phyloP scores from a whole-genome alignment of 805 yeast species.

The Starmera amethionina region DNA sequence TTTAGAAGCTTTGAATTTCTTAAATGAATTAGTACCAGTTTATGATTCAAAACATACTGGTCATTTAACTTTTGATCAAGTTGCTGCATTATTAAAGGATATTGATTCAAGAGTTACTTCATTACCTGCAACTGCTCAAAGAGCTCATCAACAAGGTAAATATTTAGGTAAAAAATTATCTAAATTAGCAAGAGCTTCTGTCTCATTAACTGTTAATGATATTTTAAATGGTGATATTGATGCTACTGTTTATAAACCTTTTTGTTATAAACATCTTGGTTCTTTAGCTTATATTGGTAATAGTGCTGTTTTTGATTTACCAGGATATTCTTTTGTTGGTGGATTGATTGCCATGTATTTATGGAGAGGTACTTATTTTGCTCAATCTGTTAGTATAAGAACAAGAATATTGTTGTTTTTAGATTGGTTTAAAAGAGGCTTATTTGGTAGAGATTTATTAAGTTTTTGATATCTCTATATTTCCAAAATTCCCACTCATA shows the following conservation, averaged over 20 bases:
- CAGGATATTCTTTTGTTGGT: conserved; percentile 53
- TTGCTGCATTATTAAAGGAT: conserved; percentile 38
- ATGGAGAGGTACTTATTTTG: conserved; percentile 64
- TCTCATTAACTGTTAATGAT: conserved; percentile 32
- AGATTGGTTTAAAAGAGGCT: conserved; percentile 61
- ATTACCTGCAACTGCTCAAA: conserved; percentile 66
- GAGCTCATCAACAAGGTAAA: conserved; percentile 64
- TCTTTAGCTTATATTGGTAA: conserved; percentile 62
- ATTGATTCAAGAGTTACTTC: conserved; percentile 57
- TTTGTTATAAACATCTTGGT: conserved; percentile 55
- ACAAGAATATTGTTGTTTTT: conserved; percentile 52
- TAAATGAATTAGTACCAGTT: conserved; percentile 41
- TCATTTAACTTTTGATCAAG: conserved; percentile 40
- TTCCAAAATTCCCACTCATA: no score
- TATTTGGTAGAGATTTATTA: conserved; percentile 41
- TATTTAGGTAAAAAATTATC: conserved; percentile 54
- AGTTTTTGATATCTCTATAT: conserved; percentile 10
- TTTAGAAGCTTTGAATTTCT: conserved; percentile 40
- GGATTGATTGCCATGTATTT: conserved; percentile 63
- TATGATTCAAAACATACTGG: conserved; percentile 41
- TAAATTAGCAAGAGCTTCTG: conserved; percentile 36
- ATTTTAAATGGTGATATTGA: conserved; percentile 46
- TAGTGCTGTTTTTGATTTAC: conserved; percentile 58
- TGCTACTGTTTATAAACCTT: conserved; percentile 45
- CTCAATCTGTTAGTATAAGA: conserved; percentile 56